Conservation (phyloP, 495 filamentous ascomycete genomes). For the Aspergillus funiculosus region DNA sequence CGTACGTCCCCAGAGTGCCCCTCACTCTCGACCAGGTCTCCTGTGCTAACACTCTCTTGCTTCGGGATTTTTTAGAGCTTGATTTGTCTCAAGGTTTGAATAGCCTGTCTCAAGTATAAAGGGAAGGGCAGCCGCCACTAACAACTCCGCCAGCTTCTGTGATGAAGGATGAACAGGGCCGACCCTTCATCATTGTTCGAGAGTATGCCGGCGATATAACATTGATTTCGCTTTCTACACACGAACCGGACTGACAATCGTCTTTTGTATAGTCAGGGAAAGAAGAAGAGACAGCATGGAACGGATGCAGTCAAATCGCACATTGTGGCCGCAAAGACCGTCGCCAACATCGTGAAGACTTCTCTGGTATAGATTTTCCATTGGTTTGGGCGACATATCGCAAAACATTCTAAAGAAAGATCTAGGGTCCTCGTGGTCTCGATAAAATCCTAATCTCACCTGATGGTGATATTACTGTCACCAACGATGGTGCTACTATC, state of each 20-base stretch:
- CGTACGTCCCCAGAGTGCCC: constrained; percentile 47
- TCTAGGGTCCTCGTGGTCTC: constrained; percentile 81
- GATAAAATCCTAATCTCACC: constrained; percentile 99
- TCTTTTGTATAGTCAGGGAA: constrained; percentile 68
- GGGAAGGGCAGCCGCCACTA: constrained; percentile 15
- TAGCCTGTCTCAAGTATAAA: background rate
- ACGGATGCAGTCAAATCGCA: constrained; percentile 97
- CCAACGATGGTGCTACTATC: constrained; percentile 98
- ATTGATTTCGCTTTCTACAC: constrained; percentile 10
- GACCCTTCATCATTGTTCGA: constrained; percentile 96
- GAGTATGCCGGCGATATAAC: constrained; percentile 60
- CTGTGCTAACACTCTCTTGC: constrained; percentile 26
- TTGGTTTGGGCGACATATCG: background rate
- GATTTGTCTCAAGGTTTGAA: constrained; percentile 66
- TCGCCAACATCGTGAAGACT: constrained; percentile 94
- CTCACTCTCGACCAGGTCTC: constrained; percentile 30
- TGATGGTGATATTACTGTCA: constrained; percentile 98
- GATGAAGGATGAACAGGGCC: constrained; percentile 88
- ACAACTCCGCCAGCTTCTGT: constrained; percentile 54
- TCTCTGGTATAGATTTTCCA: constrained; percentile 55
- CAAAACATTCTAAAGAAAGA: constrained; percentile 18
- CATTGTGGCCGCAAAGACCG: constrained; percentile 91
- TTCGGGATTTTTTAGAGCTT: constrained; percentile 55
- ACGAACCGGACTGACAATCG: constrained; percentile 11
- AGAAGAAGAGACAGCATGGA: constrained; percentile 94